These are phyloP conservation scores for Exserohilum turcica DNA, from an alignment of 2,329 filamentous ascomycete genomes.

Conservation along the genomic window DNA sequence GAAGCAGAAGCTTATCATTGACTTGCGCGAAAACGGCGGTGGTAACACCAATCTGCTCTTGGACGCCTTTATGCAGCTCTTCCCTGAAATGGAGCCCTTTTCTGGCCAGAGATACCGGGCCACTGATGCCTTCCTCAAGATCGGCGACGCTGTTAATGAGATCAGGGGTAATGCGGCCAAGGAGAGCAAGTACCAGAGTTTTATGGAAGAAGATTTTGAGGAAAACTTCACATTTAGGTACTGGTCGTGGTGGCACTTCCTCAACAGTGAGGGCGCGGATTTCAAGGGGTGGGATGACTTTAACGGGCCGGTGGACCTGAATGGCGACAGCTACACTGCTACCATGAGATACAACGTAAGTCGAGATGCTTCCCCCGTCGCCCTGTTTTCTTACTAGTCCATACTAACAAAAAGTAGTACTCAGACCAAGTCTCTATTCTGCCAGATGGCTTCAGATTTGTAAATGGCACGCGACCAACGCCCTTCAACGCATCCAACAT, in stretches of 20 bases:
- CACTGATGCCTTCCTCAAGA: constrained; percentile 21
- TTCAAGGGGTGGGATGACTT: constrained; percentile 53
- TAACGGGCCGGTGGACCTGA: constrained; percentile 46
- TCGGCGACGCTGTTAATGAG: constrained; percentile 30
- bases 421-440: constrained; percentile 23
- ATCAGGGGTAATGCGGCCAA: constrained; percentile 23
- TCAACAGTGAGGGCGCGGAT: constrained; percentile 31
- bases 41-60: constrained; percentile 50
- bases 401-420: constrained; percentile 25
- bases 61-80: constrained; percentile 57
- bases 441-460: constrained; percentile 20
- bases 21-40: constrained; percentile 64
- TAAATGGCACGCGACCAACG: constrained; percentile 24
- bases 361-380: neutral
- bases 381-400: neutral
- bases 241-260: constrained; percentile 34
- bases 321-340: constrained; percentile 47
- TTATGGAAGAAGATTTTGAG: constrained; percentile 11
- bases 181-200: constrained; percentile 7
- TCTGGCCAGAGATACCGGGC: constrained; percentile 32
- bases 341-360: constrained; percentile 41
- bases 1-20: constrained; percentile 65
- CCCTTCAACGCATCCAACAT: constrained; percentile 49
- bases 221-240: constrained; percentile 19
- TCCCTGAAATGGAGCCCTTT: constrained; percentile 53